These are phyloP conservation scores for Telfairia occidentalis DNA, from an alignment of 331 rosid species.

Conservation along the genomic window DNA sequence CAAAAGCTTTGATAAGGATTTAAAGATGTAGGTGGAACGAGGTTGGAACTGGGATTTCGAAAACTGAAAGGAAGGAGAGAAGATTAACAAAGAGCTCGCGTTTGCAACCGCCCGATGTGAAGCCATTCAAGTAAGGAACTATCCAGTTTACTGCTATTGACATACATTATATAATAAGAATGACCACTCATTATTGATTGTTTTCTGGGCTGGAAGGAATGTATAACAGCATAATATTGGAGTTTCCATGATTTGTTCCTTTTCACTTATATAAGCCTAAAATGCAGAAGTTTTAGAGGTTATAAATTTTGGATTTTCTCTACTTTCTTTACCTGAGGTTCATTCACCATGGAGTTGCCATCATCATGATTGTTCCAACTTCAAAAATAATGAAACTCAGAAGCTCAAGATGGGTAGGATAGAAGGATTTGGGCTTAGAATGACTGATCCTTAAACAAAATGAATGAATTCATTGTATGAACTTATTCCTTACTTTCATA, in stretches of 20 bases:
- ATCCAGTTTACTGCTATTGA: neutral
- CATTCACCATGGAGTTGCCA: neutral
- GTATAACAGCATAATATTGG: neutral
- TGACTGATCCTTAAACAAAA: neutral
- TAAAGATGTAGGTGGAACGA: neutral
- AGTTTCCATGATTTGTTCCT: neutral
- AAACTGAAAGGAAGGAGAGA: neutral
- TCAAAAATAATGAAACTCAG: neutral
- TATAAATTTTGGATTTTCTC: neutral
- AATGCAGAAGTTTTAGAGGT: too few relatives aligned
- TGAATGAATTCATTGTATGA: neutral
- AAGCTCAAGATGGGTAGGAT: neutral
- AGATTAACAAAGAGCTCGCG: neutral
- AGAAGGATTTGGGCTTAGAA: neutral
- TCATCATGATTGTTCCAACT: neutral
- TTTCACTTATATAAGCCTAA: too few relatives aligned
- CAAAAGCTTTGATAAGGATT: neutral
- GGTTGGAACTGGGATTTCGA: neutral
- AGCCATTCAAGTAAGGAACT: neutral
- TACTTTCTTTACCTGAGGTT: neutral
- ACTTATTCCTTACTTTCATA: too few relatives aligned
- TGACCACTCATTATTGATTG: neutral
- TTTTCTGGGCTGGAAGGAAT: slow-evolving; percentile 1
- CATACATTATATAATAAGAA: neutral
- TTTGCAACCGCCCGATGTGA: too few relatives aligned